phyloP scores from a whole-genome alignment of 768 basidiomycete species.

The Agrocybe pediades region DNA sequence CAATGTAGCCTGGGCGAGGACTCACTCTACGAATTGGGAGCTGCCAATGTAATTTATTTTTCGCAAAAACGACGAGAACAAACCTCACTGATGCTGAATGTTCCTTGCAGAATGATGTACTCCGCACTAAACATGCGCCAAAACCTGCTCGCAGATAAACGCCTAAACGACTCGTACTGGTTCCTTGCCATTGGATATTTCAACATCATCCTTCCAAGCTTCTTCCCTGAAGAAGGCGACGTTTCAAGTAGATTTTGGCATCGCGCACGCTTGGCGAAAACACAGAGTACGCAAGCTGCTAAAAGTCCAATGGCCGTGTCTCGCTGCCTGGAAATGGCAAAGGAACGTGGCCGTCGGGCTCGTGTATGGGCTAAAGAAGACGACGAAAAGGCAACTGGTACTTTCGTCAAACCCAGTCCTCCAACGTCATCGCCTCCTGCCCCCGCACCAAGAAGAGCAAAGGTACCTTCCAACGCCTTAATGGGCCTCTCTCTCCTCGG shows the following conservation, averaged over 20 bases:
- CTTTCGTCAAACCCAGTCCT: slow-evolving; percentile 28
- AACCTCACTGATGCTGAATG: not conserved
- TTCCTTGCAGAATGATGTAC: slow-evolving; percentile 68
- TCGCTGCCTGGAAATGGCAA: slow-evolving; percentile 66
- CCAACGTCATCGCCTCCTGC: slow-evolving; percentile 19
- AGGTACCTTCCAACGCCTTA: slow-evolving; percentile 60
- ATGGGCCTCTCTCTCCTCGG: slow-evolving; percentile 84
- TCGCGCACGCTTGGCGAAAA: slow-evolving; percentile 67
- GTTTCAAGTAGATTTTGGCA: slow-evolving; percentile 66
- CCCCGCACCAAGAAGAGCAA: slow-evolving; percentile 24
- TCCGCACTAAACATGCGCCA: slow-evolving; percentile 82
- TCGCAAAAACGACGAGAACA: not conserved
- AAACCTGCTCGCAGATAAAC: slow-evolving; percentile 44
- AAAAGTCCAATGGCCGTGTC: slow-evolving; percentile 64
- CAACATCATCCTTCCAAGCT: slow-evolving; percentile 78
- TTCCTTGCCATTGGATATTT: slow-evolving; percentile 82
- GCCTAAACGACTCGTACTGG: slow-evolving; percentile 69
- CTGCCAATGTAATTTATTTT: slow-evolving; percentile 48
- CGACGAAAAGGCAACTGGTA: slow-evolving; percentile 58
- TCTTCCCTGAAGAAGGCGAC: slow-evolving; percentile 52
- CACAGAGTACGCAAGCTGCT: slow-evolving; percentile 65
- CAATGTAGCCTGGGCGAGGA: slow-evolving; percentile 72
- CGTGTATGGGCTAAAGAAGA: slow-evolving; percentile 76
- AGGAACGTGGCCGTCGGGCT: slow-evolving; percentile 59
- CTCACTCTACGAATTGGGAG: slow-evolving; percentile 41